Base-by-base conservation (phyloP, 108 stramenopile species). In the Pseudonitzschia delicatissima region DNA sequence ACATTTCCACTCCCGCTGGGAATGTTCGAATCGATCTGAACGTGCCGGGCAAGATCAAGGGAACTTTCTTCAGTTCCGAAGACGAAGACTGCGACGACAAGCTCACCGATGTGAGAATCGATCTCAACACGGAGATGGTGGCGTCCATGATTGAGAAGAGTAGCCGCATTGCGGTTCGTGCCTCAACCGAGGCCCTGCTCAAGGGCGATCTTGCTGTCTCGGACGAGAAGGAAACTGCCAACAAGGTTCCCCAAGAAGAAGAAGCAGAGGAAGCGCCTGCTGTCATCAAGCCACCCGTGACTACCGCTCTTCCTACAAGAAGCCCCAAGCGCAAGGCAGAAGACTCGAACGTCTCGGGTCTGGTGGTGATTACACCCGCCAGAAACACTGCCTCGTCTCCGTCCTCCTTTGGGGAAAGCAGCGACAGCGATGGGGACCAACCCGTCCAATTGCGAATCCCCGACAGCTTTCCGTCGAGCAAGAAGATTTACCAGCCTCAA, bases 91-190 rank as follows among this genome's bases (percentile, higher is more conserved):
- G 61, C 36, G 67, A 33, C 13, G 77, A 70, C 23, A 66, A 83
- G 4, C 84, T 92, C 31, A 62, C 72, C 9, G 84, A 79, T 40
- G 86, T 90, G 1, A 68, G 62, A 33, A 74, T 93, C 18, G 77
- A 84, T 18, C 62, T 93, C 48, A 80, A 93, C 64, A 93, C 92
- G 6, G 79, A 80, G 40, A 86, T 86, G 34, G 72, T 93, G 26
- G 92, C 92, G 17, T 62, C 82, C 11, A 87, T 86, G 75, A 73
- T 93, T 52, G 92, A 93, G 61, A 77, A 77, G 49, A 82, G 87
- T 39, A 86, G 85, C 67, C 85, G 92, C 34, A 70, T 71, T 5
- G 83, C 87, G 18, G 87, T 90, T 37, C 84, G 88, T 5, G 60
- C 72, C 27, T 81, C 88, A 6, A 71, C 82, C 6, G 87, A 88